phyloP scores from a whole-genome alignment of 768 basidiomycete species.

The Crucibulum laeve region DNA sequence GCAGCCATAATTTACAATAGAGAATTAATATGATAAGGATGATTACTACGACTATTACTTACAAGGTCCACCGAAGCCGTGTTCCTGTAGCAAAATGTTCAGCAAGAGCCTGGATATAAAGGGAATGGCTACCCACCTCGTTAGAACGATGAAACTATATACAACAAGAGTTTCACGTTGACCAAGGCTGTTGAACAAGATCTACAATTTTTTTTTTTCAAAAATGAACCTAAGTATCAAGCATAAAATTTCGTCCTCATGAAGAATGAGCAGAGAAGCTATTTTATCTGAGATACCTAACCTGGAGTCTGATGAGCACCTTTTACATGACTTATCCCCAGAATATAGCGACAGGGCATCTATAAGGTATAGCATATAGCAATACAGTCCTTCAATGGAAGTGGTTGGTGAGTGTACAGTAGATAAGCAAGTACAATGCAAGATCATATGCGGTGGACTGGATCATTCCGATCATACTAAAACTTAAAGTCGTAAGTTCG shows the following conservation, averaged over 20 bases:
- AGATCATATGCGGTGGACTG: conserved; percentile 12
- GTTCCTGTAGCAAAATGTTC: background rate
- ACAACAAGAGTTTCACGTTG: conserved; percentile 30
- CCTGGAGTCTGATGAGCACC: conserved; percentile 1
- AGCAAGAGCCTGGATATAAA: conserved; percentile 22
- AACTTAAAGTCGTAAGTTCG: conserved; percentile 23
- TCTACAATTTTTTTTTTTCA: conserved; percentile 13
- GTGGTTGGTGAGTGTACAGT: background rate
- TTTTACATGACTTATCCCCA: conserved; percentile 38
- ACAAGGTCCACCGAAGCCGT: background rate
- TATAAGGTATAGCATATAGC: conserved; percentile 37
- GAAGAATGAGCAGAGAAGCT: conserved; percentile 40
- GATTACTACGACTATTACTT: conserved; percentile 1
- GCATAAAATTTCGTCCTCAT: conserved; percentile 32
- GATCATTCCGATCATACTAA: conserved; percentile 13
- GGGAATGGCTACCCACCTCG: conserved; percentile 22
- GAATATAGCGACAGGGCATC: conserved; percentile 41
- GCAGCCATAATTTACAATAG: conserved; percentile 12
- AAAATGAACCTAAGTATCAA: background rate
- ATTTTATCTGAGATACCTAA: conserved; percentile 24
- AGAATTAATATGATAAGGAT: conserved; percentile 1
- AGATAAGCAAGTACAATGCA: background rate
- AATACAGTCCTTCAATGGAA: conserved; percentile 14
- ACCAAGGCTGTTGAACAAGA: conserved; percentile 38
- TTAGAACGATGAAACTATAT: conserved; percentile 31